These are phyloP conservation scores for Ceratobasidium sp. DNA, from an alignment of 1,284 basidiomycete genomes.

Conservation along the genomic window DNA sequence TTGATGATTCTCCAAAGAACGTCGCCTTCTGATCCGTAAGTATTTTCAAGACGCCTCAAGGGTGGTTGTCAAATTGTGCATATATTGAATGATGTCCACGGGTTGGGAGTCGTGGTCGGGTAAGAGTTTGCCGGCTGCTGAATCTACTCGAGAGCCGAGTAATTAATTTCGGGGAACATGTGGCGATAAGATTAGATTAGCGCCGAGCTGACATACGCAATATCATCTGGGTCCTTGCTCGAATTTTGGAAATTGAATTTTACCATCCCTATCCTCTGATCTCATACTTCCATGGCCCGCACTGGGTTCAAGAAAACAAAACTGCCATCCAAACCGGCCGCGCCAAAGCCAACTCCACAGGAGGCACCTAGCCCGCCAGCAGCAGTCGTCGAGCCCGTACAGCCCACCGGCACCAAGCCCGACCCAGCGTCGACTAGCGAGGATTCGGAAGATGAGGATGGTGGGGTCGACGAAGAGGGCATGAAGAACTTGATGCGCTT, in stretches of 20 bases:
- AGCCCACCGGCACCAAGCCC: slow-evolving; percentile 19
- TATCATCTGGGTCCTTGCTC: slow-evolving; percentile 4
- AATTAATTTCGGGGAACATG: neutral
- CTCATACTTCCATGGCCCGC: slow-evolving; percentile 20
- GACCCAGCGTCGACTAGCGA: slow-evolving; percentile 30
- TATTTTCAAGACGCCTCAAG: neutral
- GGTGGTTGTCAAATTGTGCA: neutral
- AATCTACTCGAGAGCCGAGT: neutral
- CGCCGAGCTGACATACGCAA: slow-evolving; percentile 9
- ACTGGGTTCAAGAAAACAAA: slow-evolving; percentile 24
- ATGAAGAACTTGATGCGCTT: slow-evolving; percentile 73
- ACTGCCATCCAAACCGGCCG: neutral
- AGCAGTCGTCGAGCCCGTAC: neutral
- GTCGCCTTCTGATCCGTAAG: slow-evolving; percentile 3
- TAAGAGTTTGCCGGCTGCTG: neutral
- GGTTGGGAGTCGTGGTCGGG: too few species aligned
- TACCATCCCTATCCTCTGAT: neutral
- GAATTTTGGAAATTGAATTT: slow-evolving; percentile 36
- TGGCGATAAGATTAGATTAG: slow-evolving; percentile 11
- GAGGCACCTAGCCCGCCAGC: slow-evolving; percentile 7
- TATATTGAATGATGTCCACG: neutral
- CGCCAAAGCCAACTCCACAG: neutral
- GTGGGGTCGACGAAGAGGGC: slow-evolving; percentile 71
- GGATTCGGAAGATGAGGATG: slow-evolving; percentile 62
- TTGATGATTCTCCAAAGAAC: neutral